These are phyloP conservation scores for Hypomyces perniciosus DNA, from an alignment of 2,329 filamentous ascomycete species.

Conservation along the genomic window DNA sequence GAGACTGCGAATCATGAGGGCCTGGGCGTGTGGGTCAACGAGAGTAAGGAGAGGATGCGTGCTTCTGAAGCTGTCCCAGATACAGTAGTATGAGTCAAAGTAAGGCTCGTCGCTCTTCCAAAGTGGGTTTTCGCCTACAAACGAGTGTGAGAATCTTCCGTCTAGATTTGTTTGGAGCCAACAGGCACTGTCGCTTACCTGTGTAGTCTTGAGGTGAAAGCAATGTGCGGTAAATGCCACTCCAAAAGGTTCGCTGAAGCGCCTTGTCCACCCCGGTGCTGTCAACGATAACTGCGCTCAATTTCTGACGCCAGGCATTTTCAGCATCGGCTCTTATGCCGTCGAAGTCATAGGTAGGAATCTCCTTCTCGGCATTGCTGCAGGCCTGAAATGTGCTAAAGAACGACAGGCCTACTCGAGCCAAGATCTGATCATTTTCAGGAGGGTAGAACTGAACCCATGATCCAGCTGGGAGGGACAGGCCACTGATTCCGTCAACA, in stretches of 20 bases:
- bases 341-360: conserved; percentile 61
- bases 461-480: conserved; percentile 41
- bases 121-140: conserved; percentile 59
- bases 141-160: neutral
- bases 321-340: conserved; percentile 48
- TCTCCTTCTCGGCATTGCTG: conserved; percentile 61
- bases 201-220: conserved; percentile 72
- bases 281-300: conserved; percentile 53
- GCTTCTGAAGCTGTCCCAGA: conserved; percentile 69
- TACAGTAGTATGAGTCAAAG: conserved; percentile 62
- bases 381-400: conserved; percentile 64
- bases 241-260: conserved; percentile 63
- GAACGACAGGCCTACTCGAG: conserved; percentile 67
- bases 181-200: conserved; percentile 1
- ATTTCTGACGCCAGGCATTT: conserved; percentile 56
- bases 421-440: conserved; percentile 44
- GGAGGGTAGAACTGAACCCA: conserved; percentile 54
- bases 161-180: neutral
- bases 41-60: conserved; percentile 68
- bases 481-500: conserved; percentile 19
- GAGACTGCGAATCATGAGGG: conserved; percentile 63
- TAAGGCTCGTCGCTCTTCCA: conserved; percentile 69
- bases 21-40: conserved; percentile 61
- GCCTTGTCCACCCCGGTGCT: conserved; percentile 46
- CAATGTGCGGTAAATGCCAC: conserved; percentile 61